Conservation (phyloP, 148 eudicot species). For the Chenopodium berlandieri region DNA sequence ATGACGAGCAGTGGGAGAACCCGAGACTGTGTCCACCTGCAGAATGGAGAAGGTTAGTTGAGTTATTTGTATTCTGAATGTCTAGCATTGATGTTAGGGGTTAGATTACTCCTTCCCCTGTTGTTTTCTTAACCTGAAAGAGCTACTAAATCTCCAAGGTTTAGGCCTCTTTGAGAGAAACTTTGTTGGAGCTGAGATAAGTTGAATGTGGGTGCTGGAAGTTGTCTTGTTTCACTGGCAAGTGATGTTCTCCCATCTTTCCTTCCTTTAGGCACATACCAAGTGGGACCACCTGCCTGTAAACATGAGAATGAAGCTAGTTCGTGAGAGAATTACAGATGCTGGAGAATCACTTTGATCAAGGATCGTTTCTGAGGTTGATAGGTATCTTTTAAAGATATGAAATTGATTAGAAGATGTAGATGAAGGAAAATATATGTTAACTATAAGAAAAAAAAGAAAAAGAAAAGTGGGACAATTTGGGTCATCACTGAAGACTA, state of each 20-base stretch:
- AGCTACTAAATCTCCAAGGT: constrained; percentile 70
- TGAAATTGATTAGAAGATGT: neutral
- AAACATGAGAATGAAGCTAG: neutral
- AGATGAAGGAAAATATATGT: neutral
- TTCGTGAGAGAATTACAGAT: neutral
- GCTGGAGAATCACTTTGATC: neutral
- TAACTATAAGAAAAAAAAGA: neutral
- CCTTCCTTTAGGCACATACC: constrained; percentile 91
- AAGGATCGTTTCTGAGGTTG: neutral
- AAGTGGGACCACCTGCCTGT: constrained; percentile 83
- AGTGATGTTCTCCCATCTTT: constrained; percentile 82
- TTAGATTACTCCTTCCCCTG: neutral
- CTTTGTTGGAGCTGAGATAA: constrained; percentile 81
- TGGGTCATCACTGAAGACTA: neutral
- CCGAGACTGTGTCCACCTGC: constrained; percentile 92
- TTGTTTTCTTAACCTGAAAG: constrained; percentile 61
- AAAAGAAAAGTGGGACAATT: neutral
- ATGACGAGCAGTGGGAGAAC: constrained; percentile 87
- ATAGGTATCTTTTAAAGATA: neutral
- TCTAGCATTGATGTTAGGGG: neutral
- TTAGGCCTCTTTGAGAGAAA: constrained; percentile 74
- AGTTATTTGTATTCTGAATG: neutral
- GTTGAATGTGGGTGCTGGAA: constrained; percentile 85
- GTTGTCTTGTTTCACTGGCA: constrained; percentile 65
- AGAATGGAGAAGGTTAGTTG: constrained; percentile 1